Conservation (phyloP, 148 eudicot genomes). For the Rhododendron henanense region DNA sequence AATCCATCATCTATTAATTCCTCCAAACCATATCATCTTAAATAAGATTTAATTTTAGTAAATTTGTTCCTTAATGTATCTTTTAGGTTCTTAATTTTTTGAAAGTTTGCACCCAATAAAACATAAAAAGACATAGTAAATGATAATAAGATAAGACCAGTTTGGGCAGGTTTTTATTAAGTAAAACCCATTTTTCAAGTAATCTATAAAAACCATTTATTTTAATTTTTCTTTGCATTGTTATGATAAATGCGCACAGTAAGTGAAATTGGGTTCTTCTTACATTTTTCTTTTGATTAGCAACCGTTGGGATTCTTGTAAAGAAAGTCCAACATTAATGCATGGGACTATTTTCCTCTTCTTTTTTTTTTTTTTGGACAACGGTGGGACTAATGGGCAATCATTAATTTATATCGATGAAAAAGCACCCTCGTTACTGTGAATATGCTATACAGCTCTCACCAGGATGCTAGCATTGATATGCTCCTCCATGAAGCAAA, state of each 20-base stretch:
- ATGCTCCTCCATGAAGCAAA: no score
- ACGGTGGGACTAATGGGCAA: not conserved
- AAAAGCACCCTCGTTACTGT: not conserved
- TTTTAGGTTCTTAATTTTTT: not conserved
- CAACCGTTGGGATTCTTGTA: not conserved
- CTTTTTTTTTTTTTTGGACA: not conserved
- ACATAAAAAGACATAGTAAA: not conserved
- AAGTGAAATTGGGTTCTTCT: not conserved
- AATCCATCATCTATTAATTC: not conserved
- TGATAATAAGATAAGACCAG: not conserved
- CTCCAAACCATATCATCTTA: not conserved
- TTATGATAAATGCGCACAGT: not conserved
- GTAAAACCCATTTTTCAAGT: not conserved
- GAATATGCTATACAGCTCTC: not conserved
- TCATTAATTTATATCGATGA: not conserved
- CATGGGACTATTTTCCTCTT: not conserved
- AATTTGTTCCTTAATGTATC: not conserved
- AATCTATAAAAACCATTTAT: not conserved
- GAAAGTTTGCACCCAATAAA: not conserved
- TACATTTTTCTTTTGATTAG: not conserved
- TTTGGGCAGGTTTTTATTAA: not conserved
- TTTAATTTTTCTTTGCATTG: not conserved
- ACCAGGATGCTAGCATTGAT: not conserved
- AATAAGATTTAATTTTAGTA: not conserved
- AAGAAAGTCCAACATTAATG: constrained; percentile 3